A percentile compares a stretch with the other conserved stretches of the same genome.
Evolutionary conservation across 176 grass and related monocot genomes (phyloP).

Genomic region (Leersia perrieri): DNA sequence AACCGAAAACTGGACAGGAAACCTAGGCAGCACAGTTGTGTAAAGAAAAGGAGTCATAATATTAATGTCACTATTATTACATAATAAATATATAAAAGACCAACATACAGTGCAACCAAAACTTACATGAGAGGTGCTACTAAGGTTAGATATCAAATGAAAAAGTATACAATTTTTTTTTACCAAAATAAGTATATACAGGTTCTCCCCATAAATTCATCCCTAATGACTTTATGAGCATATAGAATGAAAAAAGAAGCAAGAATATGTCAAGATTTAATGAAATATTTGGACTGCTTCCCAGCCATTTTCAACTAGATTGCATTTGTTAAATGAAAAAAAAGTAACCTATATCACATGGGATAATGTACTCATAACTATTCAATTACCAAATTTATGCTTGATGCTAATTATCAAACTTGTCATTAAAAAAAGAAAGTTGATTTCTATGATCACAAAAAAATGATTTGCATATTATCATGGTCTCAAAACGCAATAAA

Average conservation of each 20-base stretch:
- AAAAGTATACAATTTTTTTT: too few species aligned
- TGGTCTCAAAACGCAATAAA: not conserved
- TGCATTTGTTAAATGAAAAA: too few species aligned
- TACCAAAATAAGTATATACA: too few species aligned
- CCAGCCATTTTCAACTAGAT: too few species aligned
- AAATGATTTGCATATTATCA: not conserved
- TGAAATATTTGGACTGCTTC: too few species aligned
- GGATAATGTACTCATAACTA: too few species aligned
- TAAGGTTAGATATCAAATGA: not conserved
- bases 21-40: constrained; percentile 41
- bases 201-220: not conserved
- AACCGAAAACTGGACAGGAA: constrained; percentile 78
- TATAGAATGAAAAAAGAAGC: not conserved
- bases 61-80: not conserved
- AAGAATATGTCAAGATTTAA: too few species aligned
- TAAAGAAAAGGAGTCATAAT: constrained; percentile 16
- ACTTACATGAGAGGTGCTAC: not conserved
- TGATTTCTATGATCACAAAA: not conserved
- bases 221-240: not conserved
- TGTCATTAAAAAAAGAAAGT: not conserved
- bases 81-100: constrained; percentile 7
- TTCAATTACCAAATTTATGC: not conserved
- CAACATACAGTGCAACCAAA: not conserved
- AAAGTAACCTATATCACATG: too few species aligned
- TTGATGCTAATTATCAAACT: not conserved